phyloP scores from a whole-genome alignment of 352 stramenopile genomes.

The Phytophthora uliginosa region DNA sequence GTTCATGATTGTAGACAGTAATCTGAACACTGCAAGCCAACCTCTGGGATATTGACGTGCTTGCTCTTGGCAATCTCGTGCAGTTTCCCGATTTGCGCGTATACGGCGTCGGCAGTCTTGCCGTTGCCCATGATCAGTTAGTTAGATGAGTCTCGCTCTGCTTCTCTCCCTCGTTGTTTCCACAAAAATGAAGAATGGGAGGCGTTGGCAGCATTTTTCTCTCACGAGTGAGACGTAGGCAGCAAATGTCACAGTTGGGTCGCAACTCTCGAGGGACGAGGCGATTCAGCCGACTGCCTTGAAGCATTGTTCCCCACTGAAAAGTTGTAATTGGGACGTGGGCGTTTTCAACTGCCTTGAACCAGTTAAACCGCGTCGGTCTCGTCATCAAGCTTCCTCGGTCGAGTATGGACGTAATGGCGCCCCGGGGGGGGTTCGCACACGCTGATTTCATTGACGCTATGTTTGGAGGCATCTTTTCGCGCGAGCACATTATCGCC shows the following conservation, averaged over 20 bases:
- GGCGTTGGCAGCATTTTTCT: background rate
- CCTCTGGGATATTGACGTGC: conserved; percentile 36
- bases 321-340: conserved; percentile 8
- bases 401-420: too few species aligned
- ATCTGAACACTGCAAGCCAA: background rate
- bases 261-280: conserved; percentile 4
- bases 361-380: background rate
- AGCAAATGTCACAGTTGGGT: conserved; percentile 17
- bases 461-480: too few species aligned
- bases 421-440: too few species aligned
- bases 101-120: conserved; percentile 30
- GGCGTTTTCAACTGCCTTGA: background rate
- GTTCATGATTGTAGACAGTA: background rate
- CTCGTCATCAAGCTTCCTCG: background rate
- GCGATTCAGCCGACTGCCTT: conserved; percentile 1
- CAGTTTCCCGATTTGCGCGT: conserved; percentile 37
- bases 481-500: too few species aligned
- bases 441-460: too few species aligned
- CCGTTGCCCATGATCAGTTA: conserved; percentile 26
- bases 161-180: conserved; percentile 1
- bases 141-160: background rate
- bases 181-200: conserved; percentile 29
- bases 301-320: conserved; percentile 5
- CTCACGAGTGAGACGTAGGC: conserved; percentile 31
- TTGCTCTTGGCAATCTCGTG: conserved; percentile 27